Conservation (phyloP, 129 eudicot genomes). For the Lonicera japonica region DNA sequence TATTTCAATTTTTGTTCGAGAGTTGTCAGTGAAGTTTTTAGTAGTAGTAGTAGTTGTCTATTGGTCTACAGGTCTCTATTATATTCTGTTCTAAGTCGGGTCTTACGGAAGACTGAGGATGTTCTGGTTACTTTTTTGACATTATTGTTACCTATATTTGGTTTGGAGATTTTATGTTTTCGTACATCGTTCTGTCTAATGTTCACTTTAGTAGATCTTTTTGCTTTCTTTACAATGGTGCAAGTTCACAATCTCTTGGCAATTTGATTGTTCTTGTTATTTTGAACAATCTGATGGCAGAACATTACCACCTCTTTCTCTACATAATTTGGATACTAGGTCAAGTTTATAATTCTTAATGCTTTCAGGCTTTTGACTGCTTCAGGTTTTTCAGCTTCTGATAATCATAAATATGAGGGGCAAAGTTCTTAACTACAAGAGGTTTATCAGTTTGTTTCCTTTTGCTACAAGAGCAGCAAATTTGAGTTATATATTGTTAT, state of each 20-base stretch:
- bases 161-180: not conserved
- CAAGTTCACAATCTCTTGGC: not conserved
- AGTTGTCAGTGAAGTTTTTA: not conserved
- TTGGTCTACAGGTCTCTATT: not conserved
- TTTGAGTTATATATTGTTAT: no score
- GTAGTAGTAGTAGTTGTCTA: not conserved
- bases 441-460: no score
- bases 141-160: not conserved
- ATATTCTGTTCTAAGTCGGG: not conserved
- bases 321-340: no score
- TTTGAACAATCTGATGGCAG: not conserved
- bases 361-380: no score
- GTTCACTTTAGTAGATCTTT: not conserved
- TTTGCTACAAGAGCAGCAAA: no score
- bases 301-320: conserved; percentile 19
- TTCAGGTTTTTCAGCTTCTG: no score
- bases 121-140: not conserved
- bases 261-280: not conserved
- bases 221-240: not conserved
- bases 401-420: no score
- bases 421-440: no score
- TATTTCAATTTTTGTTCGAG: not conserved
- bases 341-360: no score
- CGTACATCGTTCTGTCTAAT: not conserved
- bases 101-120: not conserved